Evolutionary conservation across 2,329 filamentous ascomycete genomes (phyloP).

Genomic region (Tolypocladium guangdongense): DNA sequence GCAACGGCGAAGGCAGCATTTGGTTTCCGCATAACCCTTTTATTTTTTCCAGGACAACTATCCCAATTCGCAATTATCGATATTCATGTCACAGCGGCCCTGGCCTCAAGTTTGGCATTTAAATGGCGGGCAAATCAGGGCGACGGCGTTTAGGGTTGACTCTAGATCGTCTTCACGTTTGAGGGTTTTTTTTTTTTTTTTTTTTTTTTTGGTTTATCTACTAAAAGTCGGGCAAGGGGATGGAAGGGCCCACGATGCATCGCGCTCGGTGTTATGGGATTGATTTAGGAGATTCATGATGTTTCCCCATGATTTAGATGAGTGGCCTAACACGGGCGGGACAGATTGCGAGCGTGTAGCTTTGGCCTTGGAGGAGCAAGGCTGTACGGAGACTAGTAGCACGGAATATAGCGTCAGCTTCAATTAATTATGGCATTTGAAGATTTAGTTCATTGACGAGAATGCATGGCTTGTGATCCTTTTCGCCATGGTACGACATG

Average conservation of each 20-base stretch:
- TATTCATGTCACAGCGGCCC: not conserved
- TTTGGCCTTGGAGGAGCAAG: not conserved
- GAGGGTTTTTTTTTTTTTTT: not conserved
- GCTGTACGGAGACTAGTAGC: not conserved
- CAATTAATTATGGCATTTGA: not conserved
- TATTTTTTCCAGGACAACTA: not conserved
- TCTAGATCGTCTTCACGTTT: not conserved
- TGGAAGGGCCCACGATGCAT: not conserved
- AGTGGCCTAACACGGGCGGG: not conserved
- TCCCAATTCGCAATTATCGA: not conserved
- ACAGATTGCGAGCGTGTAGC: not conserved
- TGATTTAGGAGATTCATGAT: not conserved
- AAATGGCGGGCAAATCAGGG: not conserved
- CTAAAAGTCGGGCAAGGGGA: not conserved
- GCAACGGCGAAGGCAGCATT: conserved; percentile 19
- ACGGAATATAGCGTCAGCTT: not conserved
- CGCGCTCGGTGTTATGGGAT: not conserved
- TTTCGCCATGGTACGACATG: no score
- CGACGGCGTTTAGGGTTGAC: not conserved
- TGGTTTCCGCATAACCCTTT: not conserved
- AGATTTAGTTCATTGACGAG: not conserved
- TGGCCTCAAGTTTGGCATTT: not conserved
- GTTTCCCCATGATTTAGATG: no score
- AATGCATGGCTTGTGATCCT: not conserved
- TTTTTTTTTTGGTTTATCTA: not conserved